These are phyloP conservation scores for Morella rubra DNA, from an alignment of 306 rosid species.

Conservation along the genomic window DNA sequence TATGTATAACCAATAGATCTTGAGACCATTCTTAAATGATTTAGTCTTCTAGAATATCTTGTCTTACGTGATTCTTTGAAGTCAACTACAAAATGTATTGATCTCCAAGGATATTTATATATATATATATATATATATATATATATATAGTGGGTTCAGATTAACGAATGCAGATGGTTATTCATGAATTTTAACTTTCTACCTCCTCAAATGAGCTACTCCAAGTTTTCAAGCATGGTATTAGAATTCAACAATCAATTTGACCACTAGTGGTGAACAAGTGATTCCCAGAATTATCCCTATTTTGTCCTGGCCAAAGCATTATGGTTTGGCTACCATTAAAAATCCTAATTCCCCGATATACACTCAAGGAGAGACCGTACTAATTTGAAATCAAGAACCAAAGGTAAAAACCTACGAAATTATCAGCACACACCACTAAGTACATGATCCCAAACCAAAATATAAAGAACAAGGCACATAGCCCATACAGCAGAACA, in stretches of 20 bases:
- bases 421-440: background rate
- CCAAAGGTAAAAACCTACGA: background rate
- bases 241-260: background rate
- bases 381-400: background rate
- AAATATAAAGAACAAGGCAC: no score
- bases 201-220: background rate
- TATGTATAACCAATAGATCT: no score
- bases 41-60: no score
- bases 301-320: background rate
- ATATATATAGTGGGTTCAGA: no score
- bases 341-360: background rate
- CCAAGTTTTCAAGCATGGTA: background rate
- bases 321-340: background rate
- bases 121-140: no score
- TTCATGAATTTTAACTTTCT: background rate
- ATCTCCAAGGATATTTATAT: no score
- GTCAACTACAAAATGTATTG: no score
- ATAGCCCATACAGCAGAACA: no score
- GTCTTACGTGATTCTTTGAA: no score
- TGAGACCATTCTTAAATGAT: no score
- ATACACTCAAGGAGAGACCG: background rate
- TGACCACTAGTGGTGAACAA: background rate
- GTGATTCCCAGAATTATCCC: background rate
- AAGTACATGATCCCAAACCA: no score
- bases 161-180: background rate